A percentile compares a stretch with the other conserved stretches of the same genome.
Conservation (phyloP, 306 rosid species). For the Lotus japonicus region DNA sequence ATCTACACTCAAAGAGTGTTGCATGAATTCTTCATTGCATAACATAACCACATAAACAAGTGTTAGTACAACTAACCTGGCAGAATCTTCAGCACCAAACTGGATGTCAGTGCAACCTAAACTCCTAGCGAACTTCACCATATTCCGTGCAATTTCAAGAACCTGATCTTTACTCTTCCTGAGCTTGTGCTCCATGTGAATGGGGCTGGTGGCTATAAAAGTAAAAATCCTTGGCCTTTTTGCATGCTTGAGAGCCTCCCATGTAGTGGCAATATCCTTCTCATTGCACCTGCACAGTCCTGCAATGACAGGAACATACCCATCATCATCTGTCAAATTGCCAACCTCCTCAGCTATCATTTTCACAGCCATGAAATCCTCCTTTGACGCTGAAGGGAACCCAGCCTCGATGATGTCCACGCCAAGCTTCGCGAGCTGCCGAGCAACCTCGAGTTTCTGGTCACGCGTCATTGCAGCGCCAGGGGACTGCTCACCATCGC, state of each 20-base stretch:
- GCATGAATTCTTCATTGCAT: too few relatives aligned
- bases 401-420: constrained; percentile 90
- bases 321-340: constrained; percentile 20
- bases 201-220: constrained; percentile 74
- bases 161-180: constrained; percentile 62
- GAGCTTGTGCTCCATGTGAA: constrained; percentile 73
- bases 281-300: constrained; percentile 73
- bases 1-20: too few relatives aligned
- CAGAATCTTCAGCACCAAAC: constrained; percentile 92
- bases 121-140: constrained; percentile 64
- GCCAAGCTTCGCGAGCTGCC: constrained; percentile 53
- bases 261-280: constrained; percentile 60
- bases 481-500: constrained; percentile 92
- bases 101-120: constrained; percentile 80
- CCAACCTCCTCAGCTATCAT: constrained; percentile 73
- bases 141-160: constrained; percentile 49
- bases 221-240: constrained; percentile 63
- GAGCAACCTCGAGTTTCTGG: constrained; percentile 67
- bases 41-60: too few relatives aligned
- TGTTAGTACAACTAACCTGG: too few relatives aligned
- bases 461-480: constrained; percentile 68
- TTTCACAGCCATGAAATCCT: constrained; percentile 67
- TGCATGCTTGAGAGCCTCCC: constrained; percentile 86
- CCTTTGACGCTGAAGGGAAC: constrained; percentile 63
- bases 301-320: constrained; percentile 10